Evolutionary conservation across 2,329 filamentous ascomycete genomes (phyloP).

Genomic region (Trichothecium roseum): DNA sequence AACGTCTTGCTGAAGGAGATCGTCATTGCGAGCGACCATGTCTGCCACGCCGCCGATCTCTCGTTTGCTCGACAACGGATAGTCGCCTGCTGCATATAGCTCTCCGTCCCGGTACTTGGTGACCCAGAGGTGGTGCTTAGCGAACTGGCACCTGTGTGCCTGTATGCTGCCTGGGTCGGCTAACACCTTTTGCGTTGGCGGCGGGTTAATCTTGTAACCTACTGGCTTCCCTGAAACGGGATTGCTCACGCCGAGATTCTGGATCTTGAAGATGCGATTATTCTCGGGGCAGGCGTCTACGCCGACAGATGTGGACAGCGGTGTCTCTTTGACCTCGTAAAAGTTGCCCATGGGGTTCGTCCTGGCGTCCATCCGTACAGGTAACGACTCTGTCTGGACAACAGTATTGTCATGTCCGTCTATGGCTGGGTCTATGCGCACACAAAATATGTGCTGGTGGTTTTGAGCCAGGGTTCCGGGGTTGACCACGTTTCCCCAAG

Average conservation of each 20-base stretch:
- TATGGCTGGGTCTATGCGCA: constrained; percentile 52
- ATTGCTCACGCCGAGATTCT: constrained; percentile 33
- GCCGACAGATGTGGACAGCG: constrained; percentile 30
- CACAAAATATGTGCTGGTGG: constrained; percentile 56
- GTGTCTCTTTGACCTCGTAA: constrained; percentile 30
- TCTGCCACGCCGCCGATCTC: constrained; percentile 24
- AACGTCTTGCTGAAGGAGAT: constrained; percentile 36
- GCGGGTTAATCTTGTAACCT: constrained; percentile 35
- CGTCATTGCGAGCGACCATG: constrained; percentile 31
- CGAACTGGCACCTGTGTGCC: constrained; percentile 28
- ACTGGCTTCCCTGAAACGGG: constrained; percentile 32
- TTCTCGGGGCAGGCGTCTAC: constrained; percentile 37
- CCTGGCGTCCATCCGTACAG: constrained; percentile 28
- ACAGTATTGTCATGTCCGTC: constrained; percentile 50
- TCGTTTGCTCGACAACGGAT: constrained; percentile 32
- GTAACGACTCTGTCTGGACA: constrained; percentile 26
- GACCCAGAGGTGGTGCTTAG: constrained; percentile 33
- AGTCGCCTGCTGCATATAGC: constrained; percentile 30
- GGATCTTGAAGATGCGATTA: constrained; percentile 40
- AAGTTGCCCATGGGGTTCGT: constrained; percentile 40
- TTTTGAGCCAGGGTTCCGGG: constrained; percentile 52
- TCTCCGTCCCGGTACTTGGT: constrained; percentile 34
- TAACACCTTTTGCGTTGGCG: constrained; percentile 26
- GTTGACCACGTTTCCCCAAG: constrained; percentile 49
- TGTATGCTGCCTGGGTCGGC: constrained; percentile 29